Evolutionary conservation across 116 monocot genomes (phyloP).

Genomic region (Posidonia oceanica): DNA sequence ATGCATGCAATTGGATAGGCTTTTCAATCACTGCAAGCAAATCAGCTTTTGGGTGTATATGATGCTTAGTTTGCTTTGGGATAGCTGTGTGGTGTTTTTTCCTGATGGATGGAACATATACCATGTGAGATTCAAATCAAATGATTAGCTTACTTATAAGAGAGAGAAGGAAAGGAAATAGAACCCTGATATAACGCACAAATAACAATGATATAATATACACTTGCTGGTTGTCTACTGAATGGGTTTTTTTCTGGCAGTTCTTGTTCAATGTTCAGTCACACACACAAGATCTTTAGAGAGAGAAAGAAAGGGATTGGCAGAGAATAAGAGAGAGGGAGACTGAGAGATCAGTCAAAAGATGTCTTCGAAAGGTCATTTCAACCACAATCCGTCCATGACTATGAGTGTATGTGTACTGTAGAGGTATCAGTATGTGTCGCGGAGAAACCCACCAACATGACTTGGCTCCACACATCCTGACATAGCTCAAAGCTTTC

Average conservation of each 20-base stretch:
- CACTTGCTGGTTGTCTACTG: slow-evolving; percentile 2
- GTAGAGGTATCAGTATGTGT: slow-evolving; percentile 14
- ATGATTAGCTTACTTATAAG: slow-evolving; percentile 35
- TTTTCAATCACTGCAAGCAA: slow-evolving; percentile 16
- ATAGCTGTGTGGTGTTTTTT: slow-evolving; percentile 11
- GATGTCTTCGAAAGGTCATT: slow-evolving; percentile 17
- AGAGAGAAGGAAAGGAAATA: slow-evolving; percentile 6
- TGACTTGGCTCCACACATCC: slow-evolving; percentile 8
- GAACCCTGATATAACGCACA: neutral
- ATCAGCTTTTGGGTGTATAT: slow-evolving; percentile 3
- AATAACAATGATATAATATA: neutral
- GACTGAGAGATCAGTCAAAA: slow-evolving; percentile 18
- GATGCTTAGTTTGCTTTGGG: slow-evolving; percentile 17
- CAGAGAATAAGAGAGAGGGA: slow-evolving; percentile 6
- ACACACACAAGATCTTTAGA: neutral
- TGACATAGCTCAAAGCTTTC: slow-evolving; percentile 3
- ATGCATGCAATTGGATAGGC: slow-evolving; percentile 10
- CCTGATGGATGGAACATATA: slow-evolving; percentile 36
- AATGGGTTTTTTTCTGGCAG: slow-evolving; percentile 10
- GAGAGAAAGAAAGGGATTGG: slow-evolving; percentile 7
- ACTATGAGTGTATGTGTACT: slow-evolving; percentile 11
- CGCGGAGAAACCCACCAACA: slow-evolving; percentile 10
- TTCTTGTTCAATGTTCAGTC: neutral
- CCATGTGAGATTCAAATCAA: slow-evolving; percentile 37
- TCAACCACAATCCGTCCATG: slow-evolving; percentile 15